Base-by-base conservation (phyloP, 129 eudicot genomes). In the Centella asiatica region DNA sequence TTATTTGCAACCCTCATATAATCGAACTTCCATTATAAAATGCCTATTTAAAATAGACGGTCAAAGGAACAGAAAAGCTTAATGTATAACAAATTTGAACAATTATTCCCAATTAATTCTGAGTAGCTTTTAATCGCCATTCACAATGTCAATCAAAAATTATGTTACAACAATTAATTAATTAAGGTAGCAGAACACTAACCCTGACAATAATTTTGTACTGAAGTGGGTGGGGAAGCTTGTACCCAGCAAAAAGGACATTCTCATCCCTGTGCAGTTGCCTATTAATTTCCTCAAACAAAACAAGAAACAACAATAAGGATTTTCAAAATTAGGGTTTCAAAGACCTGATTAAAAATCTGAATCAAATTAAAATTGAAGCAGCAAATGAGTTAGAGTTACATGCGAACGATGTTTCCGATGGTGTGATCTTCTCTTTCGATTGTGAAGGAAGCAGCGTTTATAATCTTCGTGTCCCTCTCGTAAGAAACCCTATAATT, bases 141-240 rank as follows among this genome's bases (percentile, higher is more conserved):
- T n/a, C n/a, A n/a, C n/a, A n/a, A n/a, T n/a, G n/a, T n/a, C n/a
- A n/a, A n/a, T n/a, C n/a, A 20, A 47, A 47, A 25, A 50, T 34
- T 3, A 34, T 34, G 4, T 34, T 4, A 4, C 39, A 34, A 9
- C 39, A 23, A 50, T 11, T 4, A 51, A 25, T 3, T 34, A 51
- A 51, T 0, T 10, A 51, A 47, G n/a, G 15, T 19, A 3, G 2
- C n/a, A 55, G 25, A 69, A 44, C 18, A 86, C 98, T 68, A 57
- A 87, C 98, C 85, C 98, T 78, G 26, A 90, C 80, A 28, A 90
- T 69, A 27, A 90, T 90, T 65, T 90, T 87, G 90, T 90, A 90
- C 83, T 90, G 93, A 47, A 90, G 97, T 47, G 97, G 97, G 62
- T 90, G 97, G 58, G 97, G 97, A 69, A 90, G 83, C 87, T 90